phyloP scores from a whole-genome alignment of 805 yeast genomes.

The Kazachstania bromeliacearum region DNA sequence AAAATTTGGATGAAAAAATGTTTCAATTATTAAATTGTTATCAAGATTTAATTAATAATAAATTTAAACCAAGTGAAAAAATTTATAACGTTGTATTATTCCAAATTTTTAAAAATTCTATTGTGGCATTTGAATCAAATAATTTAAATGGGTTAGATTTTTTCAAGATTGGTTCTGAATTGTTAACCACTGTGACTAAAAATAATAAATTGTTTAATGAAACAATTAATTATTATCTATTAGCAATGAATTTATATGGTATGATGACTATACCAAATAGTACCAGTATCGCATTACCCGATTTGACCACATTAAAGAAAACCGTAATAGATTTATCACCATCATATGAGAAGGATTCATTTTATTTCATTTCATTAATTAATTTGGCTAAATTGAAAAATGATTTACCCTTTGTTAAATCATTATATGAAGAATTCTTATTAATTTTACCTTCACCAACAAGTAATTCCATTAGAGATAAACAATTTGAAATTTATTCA shows the following conservation, averaged over 20 bases:
- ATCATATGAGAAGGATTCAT: conserved; percentile 19
- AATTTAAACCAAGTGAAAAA: conserved; percentile 44
- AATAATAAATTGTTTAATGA: conserved; percentile 36
- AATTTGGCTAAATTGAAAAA: conserved; percentile 33
- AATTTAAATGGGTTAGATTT: conserved; percentile 37
- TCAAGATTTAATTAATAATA: conserved; percentile 50
- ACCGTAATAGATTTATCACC: conserved; percentile 12
- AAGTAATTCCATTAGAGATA: conserved; percentile 16
- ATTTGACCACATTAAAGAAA: conserved; percentile 5
- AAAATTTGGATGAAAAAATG: conserved; percentile 48
- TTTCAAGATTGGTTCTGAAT: conserved; percentile 42
- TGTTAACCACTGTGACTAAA: conserved; percentile 33
- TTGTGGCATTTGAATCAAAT: conserved; percentile 31
- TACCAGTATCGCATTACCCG: conserved; percentile 4
- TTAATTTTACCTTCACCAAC: conserved; percentile 5
- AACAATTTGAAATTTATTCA: conserved; percentile 43
- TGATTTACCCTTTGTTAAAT: conserved; percentile 32
- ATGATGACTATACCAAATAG: background rate
- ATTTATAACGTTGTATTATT: conserved; percentile 47
- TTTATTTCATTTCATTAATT: conserved; percentile 34
- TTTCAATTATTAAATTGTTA: conserved; percentile 57
- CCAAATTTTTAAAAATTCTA: conserved; percentile 43
- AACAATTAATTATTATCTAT: conserved; percentile 37
- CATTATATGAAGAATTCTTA: conserved; percentile 34
- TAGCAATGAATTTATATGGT: conserved; percentile 37